Evolutionary conservation across 140 eudicot species (phyloP).

Genomic region (Senecio squalidus): DNA sequence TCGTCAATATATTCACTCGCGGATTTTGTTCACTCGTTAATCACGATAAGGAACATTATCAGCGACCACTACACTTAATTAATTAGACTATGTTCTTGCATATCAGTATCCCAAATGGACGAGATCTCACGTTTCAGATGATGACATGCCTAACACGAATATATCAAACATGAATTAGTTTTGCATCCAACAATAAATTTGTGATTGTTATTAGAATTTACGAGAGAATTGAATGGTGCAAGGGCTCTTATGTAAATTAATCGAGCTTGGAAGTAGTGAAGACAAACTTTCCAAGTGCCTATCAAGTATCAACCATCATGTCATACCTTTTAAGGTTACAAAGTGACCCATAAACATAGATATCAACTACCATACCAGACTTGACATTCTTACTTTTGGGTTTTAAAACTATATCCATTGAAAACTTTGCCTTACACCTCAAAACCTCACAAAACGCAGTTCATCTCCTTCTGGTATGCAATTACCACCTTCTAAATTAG

Average conservation of each 20-base stretch:
- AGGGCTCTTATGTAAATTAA: conserved; percentile 4
- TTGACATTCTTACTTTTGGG: conserved; percentile 13
- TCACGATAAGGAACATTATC: too few relatives aligned
- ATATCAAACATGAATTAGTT: too few relatives aligned
- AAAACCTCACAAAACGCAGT: conserved; percentile 47
- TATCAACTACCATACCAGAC: conserved; percentile 11
- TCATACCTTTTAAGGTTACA: conserved; percentile 24
- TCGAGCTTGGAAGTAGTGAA: conserved; percentile 13
- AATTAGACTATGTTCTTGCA: too few relatives aligned
- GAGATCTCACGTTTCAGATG: too few relatives aligned
- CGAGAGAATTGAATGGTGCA: neutral
- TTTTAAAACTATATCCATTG: conserved; percentile 36
- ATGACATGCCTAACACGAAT: too few relatives aligned
- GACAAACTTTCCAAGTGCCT: conserved; percentile 25
- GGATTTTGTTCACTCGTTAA: too few relatives aligned
- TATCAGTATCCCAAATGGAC: too few relatives aligned
- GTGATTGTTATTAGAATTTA: too few relatives aligned
- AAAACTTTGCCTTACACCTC: conserved; percentile 54
- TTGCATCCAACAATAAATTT: too few relatives aligned
- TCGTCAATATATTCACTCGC: too few relatives aligned
- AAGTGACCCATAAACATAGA: conserved; percentile 24
- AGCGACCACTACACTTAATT: too few relatives aligned
- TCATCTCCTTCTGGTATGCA: conserved; percentile 59
- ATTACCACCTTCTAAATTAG: conserved; percentile 19
- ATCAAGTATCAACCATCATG: conserved; percentile 32